Base-by-base conservation (phyloP, 148 eudicot species). In the Amaranthus hypochondriacus region DNA sequence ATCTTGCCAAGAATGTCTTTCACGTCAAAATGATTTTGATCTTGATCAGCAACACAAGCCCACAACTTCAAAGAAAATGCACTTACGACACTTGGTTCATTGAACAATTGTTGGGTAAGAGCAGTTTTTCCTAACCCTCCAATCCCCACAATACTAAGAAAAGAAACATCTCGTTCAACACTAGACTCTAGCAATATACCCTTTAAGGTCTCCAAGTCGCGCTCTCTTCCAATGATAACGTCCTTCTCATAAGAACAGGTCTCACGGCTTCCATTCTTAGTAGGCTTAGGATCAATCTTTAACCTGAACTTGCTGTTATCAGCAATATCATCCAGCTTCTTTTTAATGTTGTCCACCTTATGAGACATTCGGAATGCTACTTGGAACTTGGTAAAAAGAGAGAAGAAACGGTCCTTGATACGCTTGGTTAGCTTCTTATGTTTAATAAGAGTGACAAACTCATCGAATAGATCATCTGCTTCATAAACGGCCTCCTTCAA, bases 401-500 rank as follows among this genome's bases (percentile, higher is more conserved):
- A 62, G 14, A 62, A 62, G 7, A 28, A n/a, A 42, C 49, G 15
- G 12, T 11, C 66, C 14, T 44, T 43, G 6, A n/a, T 15, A 42
- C 66, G 48, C 66, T 62, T 43, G 13, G 44, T 48, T 5, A 42
- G 49, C 49, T 43, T 14, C 47, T 62, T 62, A 48, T 62, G 66
- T 48, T 62, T 48, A n/a, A 14, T 6, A 0, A 43, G 66, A 62
- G 66, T 62, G 49, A 44, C 47, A 62, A 62, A 62, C 66, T 62
- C 49, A 39, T 62, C 66, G 2, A 62, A 48, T 48, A 62, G 66
- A 62, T 62, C 66, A 62, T 62, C 66, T 5, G 66, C 66, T 42
- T 62, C 66, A 43, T 62, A 62, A 14, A 62, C 49, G 3, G 49
- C 66, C 43, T 62, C 66, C 58, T 44, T 62, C 48, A 62, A 48